Conservation (phyloP, 768 basidiomycete species). For the Lentinula boryana region DNA sequence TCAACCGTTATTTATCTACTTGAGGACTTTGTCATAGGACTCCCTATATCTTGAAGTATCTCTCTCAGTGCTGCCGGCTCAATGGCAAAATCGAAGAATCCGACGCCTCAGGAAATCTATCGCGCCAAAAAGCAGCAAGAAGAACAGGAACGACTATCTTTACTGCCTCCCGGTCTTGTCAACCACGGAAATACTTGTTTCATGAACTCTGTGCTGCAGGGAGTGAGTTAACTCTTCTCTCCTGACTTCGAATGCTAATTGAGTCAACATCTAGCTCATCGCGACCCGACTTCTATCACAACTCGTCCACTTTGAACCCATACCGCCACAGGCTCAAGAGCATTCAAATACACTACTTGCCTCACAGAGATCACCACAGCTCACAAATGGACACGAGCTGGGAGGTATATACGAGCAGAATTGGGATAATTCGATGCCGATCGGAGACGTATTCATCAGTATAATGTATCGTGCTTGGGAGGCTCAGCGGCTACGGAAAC, state of each 20-base stretch:
- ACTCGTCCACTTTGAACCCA: conserved; percentile 48
- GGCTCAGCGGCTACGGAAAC: conserved; percentile 43
- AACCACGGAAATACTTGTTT: conserved; percentile 93
- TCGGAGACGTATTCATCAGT: conserved; percentile 62
- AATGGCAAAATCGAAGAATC: conserved; percentile 52
- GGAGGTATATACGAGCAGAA: conserved; percentile 46
- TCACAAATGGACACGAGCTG: conserved; percentile 60
- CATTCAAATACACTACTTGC: conserved; percentile 33
- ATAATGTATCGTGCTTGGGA: conserved; percentile 62
- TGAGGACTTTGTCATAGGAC: neutral
- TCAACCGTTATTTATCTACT: neutral
- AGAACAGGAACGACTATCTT: conserved; percentile 53
- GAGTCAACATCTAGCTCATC: conserved; percentile 41
- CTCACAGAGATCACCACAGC: conserved; percentile 54
- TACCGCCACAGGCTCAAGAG: conserved; percentile 34
- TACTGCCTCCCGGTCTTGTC: conserved; percentile 66
- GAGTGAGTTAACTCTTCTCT: conserved; percentile 41
- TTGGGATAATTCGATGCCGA: conserved; percentile 57
- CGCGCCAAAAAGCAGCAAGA: conserved; percentile 52
- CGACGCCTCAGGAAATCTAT: conserved; percentile 61
- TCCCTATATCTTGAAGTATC: neutral
- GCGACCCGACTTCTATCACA: conserved; percentile 58
- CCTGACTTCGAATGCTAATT: neutral
- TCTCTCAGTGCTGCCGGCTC: neutral
- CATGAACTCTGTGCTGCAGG: conserved; percentile 93